Evolutionary conservation across 441 rosid species (phyloP), one percentile per base, ranked within the genome.

Genomic region (Corymbia calophylla): DNA sequence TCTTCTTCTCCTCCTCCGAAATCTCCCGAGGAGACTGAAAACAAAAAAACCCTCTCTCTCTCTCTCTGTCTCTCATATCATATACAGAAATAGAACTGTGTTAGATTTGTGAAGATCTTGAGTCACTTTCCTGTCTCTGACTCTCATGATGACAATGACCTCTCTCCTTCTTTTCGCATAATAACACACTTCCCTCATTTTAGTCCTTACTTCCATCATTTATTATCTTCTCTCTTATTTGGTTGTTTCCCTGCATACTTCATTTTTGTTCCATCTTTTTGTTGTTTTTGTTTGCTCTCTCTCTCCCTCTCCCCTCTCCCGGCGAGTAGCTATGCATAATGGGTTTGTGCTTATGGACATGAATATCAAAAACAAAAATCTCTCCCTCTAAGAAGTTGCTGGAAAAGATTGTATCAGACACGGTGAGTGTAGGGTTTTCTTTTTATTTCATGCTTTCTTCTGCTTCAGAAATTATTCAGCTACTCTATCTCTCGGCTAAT

Each of bases 141-240:
- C 93, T 96, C 95, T 93, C 96, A 95, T 88, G 96, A 90, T 88
- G 95, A 96, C 91, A 93, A 88, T 89, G 98, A 96, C 98, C 91
- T 92, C 51, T 90, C 92, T 85, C 64, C 93, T 92, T 88, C 94
- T 55, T 91, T 89, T 91, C 90, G 89, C 90, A 51, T 53, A 15
- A 86, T 19, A 51, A 53, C 87, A 53, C 39, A 10, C 31, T 84
- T 39, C 88, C 64, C 39, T 60, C 21, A 6, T 66, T 68, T 48
- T 32, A 31, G 51, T 44, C 27, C 58, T n/a, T 7, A 12, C 29
- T 47, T 3, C 5, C 53, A 29, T 87, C 73, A 87, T 49, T 88
- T 58, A 94, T 89, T 90, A 89, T 87, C 92, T 86, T 88, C 91
- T 87, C 89, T 91, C 90, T 88, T 86, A 51, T 91, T 81, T 56